Evolutionary conservation across 2,329 filamentous ascomycete species (phyloP), one percentile per base, ranked within the genome.

Genomic region (Scleromitrula shiraiana): DNA sequence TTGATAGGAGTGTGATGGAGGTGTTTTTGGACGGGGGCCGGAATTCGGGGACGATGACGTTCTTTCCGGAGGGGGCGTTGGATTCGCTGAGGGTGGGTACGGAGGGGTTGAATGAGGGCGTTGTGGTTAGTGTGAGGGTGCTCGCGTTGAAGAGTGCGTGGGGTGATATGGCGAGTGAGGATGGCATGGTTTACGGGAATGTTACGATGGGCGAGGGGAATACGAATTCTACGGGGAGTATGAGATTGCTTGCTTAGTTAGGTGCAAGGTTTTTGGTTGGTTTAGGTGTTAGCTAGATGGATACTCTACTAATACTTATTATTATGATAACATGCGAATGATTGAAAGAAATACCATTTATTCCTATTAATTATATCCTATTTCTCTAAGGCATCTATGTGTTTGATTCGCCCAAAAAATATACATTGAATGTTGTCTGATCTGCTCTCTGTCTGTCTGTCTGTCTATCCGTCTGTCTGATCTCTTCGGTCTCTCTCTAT

Each of bases 1-100:
- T 79, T 4, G 77, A 81, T 56, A 65, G 74, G 5, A 72, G 67
- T 10, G 71, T 80, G 22, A 63, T 77, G 7, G 77, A 80, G 58
- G 62, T 78, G 2, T 79, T 78, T 53, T 49, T 78, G 23, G 72
- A 77, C 48, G 69, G 69, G 1, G 76, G 75, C 0, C 64, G 72
- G 45, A 68, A 71, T 41, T 68, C 65, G 26, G 76, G 64, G 0
- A 78, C 75, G 2, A 67, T 70, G 38, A 67, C 69, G 0, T 77
- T 77, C 56, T 80, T 71, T 58, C 70, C 77, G 0, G 64, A 65
- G 2, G 59, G 67, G 2, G 52, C 51, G 9, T 48, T 68, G 10
- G 61, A 67, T 50, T 61, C 54, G 14, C 36, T 64, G 37, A 47
- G 57, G 26, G 41, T 61, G 7, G 53, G 59, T 17, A 57, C 58